Evolutionary conservation across 2,329 filamentous ascomycete genomes (phyloP).

Genomic region (Colletotrichum chrysophilum): DNA sequence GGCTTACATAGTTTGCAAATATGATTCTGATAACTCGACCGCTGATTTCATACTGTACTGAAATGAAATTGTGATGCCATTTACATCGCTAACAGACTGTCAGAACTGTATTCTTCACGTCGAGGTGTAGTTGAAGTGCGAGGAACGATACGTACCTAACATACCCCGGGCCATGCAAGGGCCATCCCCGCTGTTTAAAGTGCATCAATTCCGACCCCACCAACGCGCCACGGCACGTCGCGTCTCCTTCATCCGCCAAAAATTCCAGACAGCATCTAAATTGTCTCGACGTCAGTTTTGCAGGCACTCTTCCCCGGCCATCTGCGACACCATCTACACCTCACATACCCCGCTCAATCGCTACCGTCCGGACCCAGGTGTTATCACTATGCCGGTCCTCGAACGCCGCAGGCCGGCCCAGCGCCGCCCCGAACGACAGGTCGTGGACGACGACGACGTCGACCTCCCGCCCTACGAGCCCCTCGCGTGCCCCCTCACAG

Average conservation of each 20-base stretch:
- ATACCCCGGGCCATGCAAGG: background rate
- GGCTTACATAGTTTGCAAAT: background rate
- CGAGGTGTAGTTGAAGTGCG: background rate
- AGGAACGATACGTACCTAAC: background rate
- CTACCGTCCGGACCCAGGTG: background rate
- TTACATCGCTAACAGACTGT: background rate
- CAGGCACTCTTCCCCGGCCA: background rate
- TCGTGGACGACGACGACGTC: conserved; percentile 4
- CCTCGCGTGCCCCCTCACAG: conserved; percentile 49
- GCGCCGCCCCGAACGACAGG: conserved; percentile 10
- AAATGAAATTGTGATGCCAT: background rate
- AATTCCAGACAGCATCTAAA: background rate
- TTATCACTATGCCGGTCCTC: conserved; percentile 6
- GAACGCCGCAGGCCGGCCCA: conserved; percentile 10
- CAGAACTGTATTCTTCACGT: background rate
- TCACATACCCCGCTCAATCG: too few relatives aligned
- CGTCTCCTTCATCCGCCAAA: background rate
- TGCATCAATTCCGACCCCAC: background rate
- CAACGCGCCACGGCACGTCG: conserved; percentile 17
- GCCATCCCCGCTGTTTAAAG: background rate
- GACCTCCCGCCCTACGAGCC: conserved; percentile 57
- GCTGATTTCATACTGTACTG: background rate
- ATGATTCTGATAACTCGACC: background rate
- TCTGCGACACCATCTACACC: background rate
- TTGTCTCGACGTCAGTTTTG: background rate